Evolutionary conservation across 1,284 basidiomycete species (phyloP).

Genomic region (Tilletia indica): DNA sequence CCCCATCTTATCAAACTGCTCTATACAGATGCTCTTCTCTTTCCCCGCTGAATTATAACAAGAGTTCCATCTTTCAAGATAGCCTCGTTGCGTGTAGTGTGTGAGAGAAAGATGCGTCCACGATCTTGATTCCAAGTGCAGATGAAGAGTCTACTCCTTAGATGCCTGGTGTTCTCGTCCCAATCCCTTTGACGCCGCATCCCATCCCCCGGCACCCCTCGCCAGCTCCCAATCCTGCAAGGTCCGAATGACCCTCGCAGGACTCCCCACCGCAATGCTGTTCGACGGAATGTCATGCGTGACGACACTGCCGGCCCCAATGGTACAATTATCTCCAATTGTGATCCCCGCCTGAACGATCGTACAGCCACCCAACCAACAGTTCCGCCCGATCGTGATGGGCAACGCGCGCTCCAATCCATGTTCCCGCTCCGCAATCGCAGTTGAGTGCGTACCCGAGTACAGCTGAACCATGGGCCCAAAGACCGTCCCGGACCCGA

Average conservation of each 20-base stretch:
- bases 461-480: slow-evolving; percentile 47
- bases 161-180: neutral
- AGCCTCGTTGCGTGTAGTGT: no score
- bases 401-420: slow-evolving; percentile 42
- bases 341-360: slow-evolving; percentile 23
- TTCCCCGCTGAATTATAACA: no score
- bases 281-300: slow-evolving; percentile 29
- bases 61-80: no score
- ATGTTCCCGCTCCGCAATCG: slow-evolving; percentile 36
- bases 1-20: no score
- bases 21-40: no score
- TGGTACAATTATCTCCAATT: slow-evolving; percentile 30
- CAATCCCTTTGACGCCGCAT: neutral
- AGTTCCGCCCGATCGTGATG: slow-evolving; percentile 37
- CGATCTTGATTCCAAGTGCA: no score
- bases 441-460: slow-evolving; percentile 39
- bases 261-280: slow-evolving; percentile 27
- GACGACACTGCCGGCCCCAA: slow-evolving; percentile 31
- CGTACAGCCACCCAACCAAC: slow-evolving; percentile 34
- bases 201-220: neutral
- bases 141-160: no score
- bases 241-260: slow-evolving; percentile 27
- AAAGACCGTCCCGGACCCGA: slow-evolving; percentile 43
- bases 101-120: no score
- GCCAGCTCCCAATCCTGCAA: slow-evolving; percentile 5